Evolutionary conservation across 1,284 basidiomycete species (phyloP).

Genomic region (Austroboletus olivaceoglutinosus): DNA sequence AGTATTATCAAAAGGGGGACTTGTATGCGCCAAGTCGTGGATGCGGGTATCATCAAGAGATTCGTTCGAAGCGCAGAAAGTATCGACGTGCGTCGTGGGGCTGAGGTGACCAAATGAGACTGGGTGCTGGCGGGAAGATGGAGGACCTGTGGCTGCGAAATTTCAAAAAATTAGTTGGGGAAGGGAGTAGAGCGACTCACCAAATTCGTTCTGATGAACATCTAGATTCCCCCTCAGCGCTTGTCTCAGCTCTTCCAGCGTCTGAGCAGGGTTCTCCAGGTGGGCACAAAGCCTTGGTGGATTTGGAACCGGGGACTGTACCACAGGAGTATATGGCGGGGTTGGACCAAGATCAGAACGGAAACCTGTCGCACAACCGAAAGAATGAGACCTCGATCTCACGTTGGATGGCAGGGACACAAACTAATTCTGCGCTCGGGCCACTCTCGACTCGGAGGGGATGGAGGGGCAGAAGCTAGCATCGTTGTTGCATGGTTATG

Average conservation of each 20-base stretch:
- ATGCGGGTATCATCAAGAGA: background rate
- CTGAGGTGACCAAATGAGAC: background rate
- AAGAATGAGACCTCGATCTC: background rate
- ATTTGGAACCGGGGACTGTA: background rate
- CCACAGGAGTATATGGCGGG: slow-evolving; percentile 32
- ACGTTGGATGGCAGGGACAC: background rate
- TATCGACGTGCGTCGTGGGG: background rate
- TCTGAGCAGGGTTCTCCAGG: slow-evolving; percentile 33
- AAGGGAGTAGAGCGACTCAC: background rate
- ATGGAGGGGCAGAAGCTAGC: background rate
- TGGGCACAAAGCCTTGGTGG: background rate
- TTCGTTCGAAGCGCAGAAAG: slow-evolving; percentile 15
- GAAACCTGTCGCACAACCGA: slow-evolving; percentile 2
- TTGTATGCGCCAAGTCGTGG: background rate
- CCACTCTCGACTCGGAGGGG: background rate
- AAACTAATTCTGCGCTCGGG: slow-evolving; percentile 6
- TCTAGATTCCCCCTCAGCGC: slow-evolving; percentile 32
- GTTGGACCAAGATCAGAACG: slow-evolving; percentile 20
- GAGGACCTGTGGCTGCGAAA: background rate
- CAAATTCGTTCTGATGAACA: background rate
- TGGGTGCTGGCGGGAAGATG: background rate
- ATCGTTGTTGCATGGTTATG: slow-evolving; percentile 17
- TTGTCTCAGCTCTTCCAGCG: slow-evolving; percentile 43
- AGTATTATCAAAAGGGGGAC: background rate
- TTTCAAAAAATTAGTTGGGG: background rate